Evolutionary conservation across 306 rosid species (phyloP).

Genomic region (Cyclanthera cordifolia): DNA sequence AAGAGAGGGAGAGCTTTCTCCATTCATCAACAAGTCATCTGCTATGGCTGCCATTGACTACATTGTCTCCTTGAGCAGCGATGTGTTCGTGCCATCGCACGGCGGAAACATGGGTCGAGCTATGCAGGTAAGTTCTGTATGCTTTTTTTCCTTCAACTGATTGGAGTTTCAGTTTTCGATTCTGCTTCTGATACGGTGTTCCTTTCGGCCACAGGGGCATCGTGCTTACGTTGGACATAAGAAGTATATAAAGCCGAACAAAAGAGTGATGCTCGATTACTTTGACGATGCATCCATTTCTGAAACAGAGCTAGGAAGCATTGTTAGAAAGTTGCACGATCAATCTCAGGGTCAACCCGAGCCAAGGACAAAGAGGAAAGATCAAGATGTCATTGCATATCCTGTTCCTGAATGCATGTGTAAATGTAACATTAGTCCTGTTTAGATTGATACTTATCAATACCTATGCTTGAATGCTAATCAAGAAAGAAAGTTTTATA

Average conservation of each 20-base stretch:
- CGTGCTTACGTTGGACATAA: slow-evolving; percentile 40
- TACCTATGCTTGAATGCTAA: neutral
- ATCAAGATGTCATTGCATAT: slow-evolving; percentile 38
- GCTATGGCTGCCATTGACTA: slow-evolving; percentile 52
- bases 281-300: slow-evolving; percentile 24
- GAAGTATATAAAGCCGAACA: slow-evolving; percentile 47
- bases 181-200: neutral
- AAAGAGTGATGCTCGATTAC: slow-evolving; percentile 27
- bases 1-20: slow-evolving; percentile 31
- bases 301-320: slow-evolving; percentile 26
- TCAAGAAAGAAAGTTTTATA: neutral
- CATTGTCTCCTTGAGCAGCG: slow-evolving; percentile 39
- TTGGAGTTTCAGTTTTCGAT: neutral
- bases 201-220: slow-evolving; percentile 27
- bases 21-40: slow-evolving; percentile 32
- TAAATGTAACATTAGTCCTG: slow-evolving; percentile 12
- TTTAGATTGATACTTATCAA: slow-evolving; percentile 10
- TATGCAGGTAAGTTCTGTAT: slow-evolving; percentile 23
- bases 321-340: slow-evolving; percentile 29
- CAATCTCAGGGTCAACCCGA: slow-evolving; percentile 33
- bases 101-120: slow-evolving; percentile 54
- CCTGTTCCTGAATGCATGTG: slow-evolving; percentile 47
- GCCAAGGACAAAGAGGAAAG: slow-evolving; percentile 26
- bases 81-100: slow-evolving; percentile 40
- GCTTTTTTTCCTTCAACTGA: neutral